Evolutionary conservation across 371 early-diverging fungal genomes (phyloP).

Genomic region (Blakeslea trispora): DNA sequence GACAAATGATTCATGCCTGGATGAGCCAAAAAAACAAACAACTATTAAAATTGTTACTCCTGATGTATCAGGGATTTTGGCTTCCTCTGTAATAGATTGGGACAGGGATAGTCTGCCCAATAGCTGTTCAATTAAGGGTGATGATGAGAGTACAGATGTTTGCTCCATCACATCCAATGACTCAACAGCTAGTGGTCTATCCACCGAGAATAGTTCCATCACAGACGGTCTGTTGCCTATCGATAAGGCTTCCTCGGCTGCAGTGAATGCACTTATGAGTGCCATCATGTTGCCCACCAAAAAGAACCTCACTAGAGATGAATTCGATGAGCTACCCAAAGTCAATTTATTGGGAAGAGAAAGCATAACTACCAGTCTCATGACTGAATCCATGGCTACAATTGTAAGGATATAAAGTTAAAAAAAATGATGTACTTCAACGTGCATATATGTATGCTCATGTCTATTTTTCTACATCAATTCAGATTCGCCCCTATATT

Average conservation of each 20-base stretch:
- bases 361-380: conserved; percentile 47
- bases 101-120: background rate
- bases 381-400: conserved; percentile 50
- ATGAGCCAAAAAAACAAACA: conserved; percentile 12
- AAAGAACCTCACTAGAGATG: conserved; percentile 3
- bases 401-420: conserved; percentile 33
- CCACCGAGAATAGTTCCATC: conserved; percentile 12
- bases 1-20: background rate
- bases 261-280: conserved; percentile 24
- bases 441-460: background rate
- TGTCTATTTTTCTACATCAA: background rate
- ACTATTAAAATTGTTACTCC: conserved; percentile 19
- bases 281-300: conserved; percentile 20
- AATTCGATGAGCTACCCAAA: conserved; percentile 37
- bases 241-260: conserved; percentile 14
- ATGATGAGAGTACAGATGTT: conserved; percentile 12
- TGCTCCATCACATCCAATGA: conserved; percentile 17
- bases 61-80: conserved; percentile 1
- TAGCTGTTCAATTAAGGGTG: background rate
- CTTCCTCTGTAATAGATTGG: conserved; percentile 18
- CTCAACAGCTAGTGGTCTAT: conserved; percentile 9
- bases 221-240: background rate
- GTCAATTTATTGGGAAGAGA: conserved; percentile 42
- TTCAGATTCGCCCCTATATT: conserved; percentile 49
- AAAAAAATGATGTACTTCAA: background rate